Conservation (phyloP, 176 grass and related monocot species). For the Urochloa ruziziensis region DNA sequence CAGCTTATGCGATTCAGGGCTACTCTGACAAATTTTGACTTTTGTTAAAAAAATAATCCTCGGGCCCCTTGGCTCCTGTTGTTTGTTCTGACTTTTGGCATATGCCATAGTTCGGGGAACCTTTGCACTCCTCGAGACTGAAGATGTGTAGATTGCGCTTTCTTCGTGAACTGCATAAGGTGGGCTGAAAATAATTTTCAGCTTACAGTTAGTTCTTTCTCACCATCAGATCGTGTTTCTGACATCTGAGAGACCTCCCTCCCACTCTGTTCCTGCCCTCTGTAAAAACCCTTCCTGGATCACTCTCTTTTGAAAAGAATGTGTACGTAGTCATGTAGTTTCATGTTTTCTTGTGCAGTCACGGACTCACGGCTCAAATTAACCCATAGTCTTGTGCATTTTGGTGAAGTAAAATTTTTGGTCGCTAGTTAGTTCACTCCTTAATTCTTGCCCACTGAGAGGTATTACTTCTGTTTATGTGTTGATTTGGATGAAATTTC, state of each 20-base stretch:
- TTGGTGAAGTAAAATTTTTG: too few species aligned
- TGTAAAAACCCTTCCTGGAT: neutral
- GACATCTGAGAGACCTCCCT: neutral
- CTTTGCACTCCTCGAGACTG: neutral
- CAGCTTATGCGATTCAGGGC: too few species aligned
- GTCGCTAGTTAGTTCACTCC: too few species aligned
- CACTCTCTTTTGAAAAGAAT: too few species aligned
- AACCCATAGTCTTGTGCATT: too few species aligned
- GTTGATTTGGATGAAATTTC: too few species aligned
- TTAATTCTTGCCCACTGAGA: too few species aligned
- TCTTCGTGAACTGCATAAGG: neutral
- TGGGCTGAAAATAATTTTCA: neutral
- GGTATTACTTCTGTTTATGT: too few species aligned
- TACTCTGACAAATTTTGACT: too few species aligned
- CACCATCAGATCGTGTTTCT: neutral
- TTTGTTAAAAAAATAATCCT: too few species aligned
- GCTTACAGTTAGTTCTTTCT: neutral
- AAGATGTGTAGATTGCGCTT: neutral
- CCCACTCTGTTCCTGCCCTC: neutral
- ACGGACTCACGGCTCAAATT: too few species aligned
- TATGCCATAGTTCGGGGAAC: neutral
- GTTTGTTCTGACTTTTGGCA: neutral
- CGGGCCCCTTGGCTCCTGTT: neutral
- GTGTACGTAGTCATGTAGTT: neutral
- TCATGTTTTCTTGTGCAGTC: neutral